A percentile compares a stretch with the other conserved stretches of the same genome.
Conservation (phyloP, 768 basidiomycete genomes). For the Cystofilobasidium macerans region DNA sequence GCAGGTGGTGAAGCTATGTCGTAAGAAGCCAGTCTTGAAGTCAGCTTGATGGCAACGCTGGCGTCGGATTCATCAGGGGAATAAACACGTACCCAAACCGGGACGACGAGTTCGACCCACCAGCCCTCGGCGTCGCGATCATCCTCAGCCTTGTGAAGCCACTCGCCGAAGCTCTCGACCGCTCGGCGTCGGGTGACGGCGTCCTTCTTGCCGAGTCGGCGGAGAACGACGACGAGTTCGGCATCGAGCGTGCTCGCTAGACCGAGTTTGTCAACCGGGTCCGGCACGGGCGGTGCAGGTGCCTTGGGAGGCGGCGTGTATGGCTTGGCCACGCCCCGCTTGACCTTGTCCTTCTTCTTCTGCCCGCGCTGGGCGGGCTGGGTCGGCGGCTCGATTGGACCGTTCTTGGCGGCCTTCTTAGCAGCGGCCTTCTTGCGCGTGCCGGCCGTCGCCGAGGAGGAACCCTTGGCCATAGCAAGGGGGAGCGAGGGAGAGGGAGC, state of each 20-base stretch:
- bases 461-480: slow-evolving; percentile 39
- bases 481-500: background rate
- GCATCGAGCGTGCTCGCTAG: slow-evolving; percentile 62
- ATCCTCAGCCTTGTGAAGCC: slow-evolving; percentile 49
- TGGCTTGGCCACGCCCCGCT: slow-evolving; percentile 46
- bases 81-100: slow-evolving; percentile 70
- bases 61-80: background rate
- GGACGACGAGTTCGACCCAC: slow-evolving; percentile 41
- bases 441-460: slow-evolving; percentile 64
- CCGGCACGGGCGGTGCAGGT: slow-evolving; percentile 45
- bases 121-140: slow-evolving; percentile 44
- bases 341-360: slow-evolving; percentile 44
- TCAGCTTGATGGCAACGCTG: background rate
- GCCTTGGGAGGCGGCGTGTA: slow-evolving; percentile 71
- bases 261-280: slow-evolving; percentile 77
- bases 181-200: slow-evolving; percentile 70
- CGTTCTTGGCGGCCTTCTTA: slow-evolving; percentile 47
- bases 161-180: slow-evolving; percentile 64
- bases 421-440: slow-evolving; percentile 90
- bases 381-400: slow-evolving; percentile 25
- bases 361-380: slow-evolving; percentile 33
- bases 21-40: background rate
- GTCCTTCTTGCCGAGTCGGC: slow-evolving; percentile 80
- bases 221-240: slow-evolving; percentile 68
- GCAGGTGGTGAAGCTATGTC: slow-evolving; percentile 69